Evolutionary conservation across 2,329 filamentous ascomycete species (phyloP).

Genomic region (Talaromyces funiculosus): DNA sequence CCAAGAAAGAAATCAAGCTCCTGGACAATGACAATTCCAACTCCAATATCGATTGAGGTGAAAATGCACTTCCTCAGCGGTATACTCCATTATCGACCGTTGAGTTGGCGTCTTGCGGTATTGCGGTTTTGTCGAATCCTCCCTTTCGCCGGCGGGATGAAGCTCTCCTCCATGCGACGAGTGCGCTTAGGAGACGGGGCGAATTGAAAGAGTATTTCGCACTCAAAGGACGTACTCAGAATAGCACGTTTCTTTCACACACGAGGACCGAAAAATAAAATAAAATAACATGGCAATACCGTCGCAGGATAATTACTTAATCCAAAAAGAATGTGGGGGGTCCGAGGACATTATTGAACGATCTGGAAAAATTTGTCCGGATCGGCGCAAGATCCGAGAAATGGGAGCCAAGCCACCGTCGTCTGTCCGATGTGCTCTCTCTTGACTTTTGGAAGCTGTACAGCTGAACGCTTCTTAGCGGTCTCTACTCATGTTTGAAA

Average conservation of each 20-base stretch:
- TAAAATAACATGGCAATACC: not conserved
- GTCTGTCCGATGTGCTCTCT: not conserved
- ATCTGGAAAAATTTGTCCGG: slow-evolving; percentile 1
- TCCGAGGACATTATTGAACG: not conserved
- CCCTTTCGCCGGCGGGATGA: not conserved
- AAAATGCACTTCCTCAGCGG: not conserved
- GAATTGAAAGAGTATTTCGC: not conserved
- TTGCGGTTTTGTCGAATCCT: not conserved
- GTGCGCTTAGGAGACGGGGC: not conserved
- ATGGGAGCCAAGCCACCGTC: not conserved
- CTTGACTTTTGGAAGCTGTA: too few species aligned
- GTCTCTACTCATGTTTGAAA: too few species aligned
- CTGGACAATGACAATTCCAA: slow-evolving; percentile 10
- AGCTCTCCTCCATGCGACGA: not conserved
- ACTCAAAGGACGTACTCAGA: not conserved
- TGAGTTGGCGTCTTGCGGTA: not conserved
- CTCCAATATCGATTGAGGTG: not conserved
- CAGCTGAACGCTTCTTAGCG: too few species aligned
- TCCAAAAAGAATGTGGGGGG: slow-evolving; percentile 3
- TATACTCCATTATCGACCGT: slow-evolving; percentile 10
- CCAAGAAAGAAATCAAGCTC: not conserved
- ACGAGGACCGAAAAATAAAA: not conserved
- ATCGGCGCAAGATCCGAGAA: slow-evolving; percentile 2
- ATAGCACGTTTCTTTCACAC: not conserved
- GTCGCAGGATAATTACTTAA: not conserved